Conservation (phyloP, 1,139 yeast species). For the Wickerhamiella infanticola region DNA sequence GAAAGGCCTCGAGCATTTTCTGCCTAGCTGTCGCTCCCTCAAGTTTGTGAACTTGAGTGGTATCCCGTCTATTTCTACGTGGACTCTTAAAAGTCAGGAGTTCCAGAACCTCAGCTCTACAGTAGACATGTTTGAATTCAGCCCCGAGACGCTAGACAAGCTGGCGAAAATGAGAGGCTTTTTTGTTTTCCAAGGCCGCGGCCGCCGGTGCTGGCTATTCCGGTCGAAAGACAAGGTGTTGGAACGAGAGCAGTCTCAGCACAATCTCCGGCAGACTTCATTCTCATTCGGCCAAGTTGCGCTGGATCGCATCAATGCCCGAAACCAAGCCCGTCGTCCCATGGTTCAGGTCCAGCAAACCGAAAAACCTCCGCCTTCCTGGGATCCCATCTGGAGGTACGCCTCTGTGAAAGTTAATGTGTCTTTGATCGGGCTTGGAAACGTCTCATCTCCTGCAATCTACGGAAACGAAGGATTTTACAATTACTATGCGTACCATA, state of each 20-base stretch:
- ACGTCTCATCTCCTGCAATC: constrained; percentile 18
- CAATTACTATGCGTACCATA: constrained; percentile 19
- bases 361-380: constrained; percentile 7
- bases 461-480: constrained; percentile 24
- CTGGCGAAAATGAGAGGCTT: constrained; percentile 20
- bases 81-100: constrained; percentile 38
- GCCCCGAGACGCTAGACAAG: constrained; percentile 21
- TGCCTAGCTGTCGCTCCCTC: constrained; percentile 24
- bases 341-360: constrained; percentile 2
- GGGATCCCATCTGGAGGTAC: constrained; percentile 18
- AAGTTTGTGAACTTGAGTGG: constrained; percentile 39
- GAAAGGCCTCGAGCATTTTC: constrained; percentile 34
- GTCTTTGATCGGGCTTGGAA: constrained; percentile 23
- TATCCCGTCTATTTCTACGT: constrained; percentile 32
- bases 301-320: constrained; percentile 7
- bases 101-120: constrained; percentile 27
- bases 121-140: constrained; percentile 27
- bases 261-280: constrained; percentile 5
- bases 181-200: constrained; percentile 44
- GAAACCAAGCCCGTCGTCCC: constrained; percentile 2
- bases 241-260: not conserved
- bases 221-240: constrained; percentile 1
- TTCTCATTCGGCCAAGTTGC: constrained; percentile 12
- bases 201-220: constrained; percentile 66
- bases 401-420: constrained; percentile 24